Evolutionary conservation across 805 yeast species (phyloP), one percentile per base, ranked within the genome.

Genomic region (Clavispora santaluciae): DNA sequence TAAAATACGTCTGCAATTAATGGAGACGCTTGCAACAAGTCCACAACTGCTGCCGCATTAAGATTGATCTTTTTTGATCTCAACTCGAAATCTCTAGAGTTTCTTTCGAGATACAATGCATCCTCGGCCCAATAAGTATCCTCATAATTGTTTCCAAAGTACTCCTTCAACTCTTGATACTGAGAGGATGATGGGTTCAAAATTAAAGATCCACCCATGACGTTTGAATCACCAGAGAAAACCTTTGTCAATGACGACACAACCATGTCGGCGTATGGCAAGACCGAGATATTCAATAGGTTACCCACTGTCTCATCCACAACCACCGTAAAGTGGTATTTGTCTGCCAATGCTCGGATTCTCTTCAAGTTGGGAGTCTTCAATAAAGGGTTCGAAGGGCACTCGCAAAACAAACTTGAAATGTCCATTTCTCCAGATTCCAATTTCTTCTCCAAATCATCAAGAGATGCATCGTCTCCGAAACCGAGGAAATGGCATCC

Each of bases 261-360:
- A 12, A 86, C 84, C 37, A 90, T 75, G 61, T 93, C 99, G n/a
- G 87, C 82, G 58, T 78, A 84, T 16, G 87, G 84, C 42, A 88
- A 68, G 4, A 85, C 85, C 50, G 87, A 85, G 37, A 89, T 75
- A 62, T 93, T 93, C 45, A 85, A 72, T 56, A 88, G 83, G 54
- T 93, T 93, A 12, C 97, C 97, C 17, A 90, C 85, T 1, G 98
- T 93, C 57, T 93, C 99, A 64, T 93, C 99, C 29, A 93, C 83
- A 13, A 86, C 86, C 24, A 93, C 79, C 12, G 81, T 81, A 63
- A 93, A 93, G 2, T 75, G 73, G 64, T 74, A 86, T 50, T 81
- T 70, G 44, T 78, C 78, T 3, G 95, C 80, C 40, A 93, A 70
- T 40, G 71, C 57, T 41, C 83, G 74, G 43, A 89, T 75, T 51